A percentile compares a stretch with the other conserved stretches of the same genome.
Evolutionary conservation across 805 yeast species (phyloP).

Genomic region (Zygotorulaspora sp.): DNA sequence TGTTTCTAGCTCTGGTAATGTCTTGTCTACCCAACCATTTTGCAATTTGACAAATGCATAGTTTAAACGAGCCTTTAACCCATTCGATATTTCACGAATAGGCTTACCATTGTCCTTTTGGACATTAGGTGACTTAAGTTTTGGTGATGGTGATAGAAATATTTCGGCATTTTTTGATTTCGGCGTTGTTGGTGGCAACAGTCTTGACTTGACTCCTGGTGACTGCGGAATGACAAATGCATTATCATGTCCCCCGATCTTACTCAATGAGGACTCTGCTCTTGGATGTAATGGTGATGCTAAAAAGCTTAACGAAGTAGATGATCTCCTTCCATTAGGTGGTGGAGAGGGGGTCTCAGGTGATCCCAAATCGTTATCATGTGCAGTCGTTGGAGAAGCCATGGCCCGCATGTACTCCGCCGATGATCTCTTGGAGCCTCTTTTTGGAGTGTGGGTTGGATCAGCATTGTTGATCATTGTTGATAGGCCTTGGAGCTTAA

Average conservation of each 20-base stretch:
- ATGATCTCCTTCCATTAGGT: slow-evolving; percentile 20
- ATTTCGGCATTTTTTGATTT: slow-evolving; percentile 31
- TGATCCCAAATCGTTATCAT: slow-evolving; percentile 12
- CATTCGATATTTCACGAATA: slow-evolving; percentile 39
- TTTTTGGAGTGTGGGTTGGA: slow-evolving; percentile 15
- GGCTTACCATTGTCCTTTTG: slow-evolving; percentile 33
- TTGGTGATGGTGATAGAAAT: slow-evolving; percentile 34
- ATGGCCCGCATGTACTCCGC: slow-evolving; percentile 15
- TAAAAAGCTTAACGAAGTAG: slow-evolving; percentile 25
- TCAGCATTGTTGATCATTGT: slow-evolving; percentile 11
- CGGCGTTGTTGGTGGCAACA: slow-evolving; percentile 34
- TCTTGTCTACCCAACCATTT: slow-evolving; percentile 33
- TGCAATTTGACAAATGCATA: slow-evolving; percentile 41
- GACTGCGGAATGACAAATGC: slow-evolving; percentile 17
- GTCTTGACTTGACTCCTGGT: slow-evolving; percentile 18
- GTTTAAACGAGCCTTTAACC: slow-evolving; percentile 39
- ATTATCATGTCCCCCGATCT: slow-evolving; percentile 7
- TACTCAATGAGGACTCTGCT: slow-evolving; percentile 10
- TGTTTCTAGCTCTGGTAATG: slow-evolving; percentile 27
- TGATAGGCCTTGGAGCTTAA: too few relatives aligned
- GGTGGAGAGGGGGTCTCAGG: slow-evolving; percentile 31
- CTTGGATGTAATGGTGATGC: slow-evolving; percentile 27
- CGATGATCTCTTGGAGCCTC: slow-evolving; percentile 18
- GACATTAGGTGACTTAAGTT: slow-evolving; percentile 29
- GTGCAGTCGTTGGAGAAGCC: slow-evolving; percentile 13